These are phyloP conservation scores for Lactifluus subvellereus DNA, from an alignment of 768 basidiomycete genomes.

Conservation along the genomic window DNA sequence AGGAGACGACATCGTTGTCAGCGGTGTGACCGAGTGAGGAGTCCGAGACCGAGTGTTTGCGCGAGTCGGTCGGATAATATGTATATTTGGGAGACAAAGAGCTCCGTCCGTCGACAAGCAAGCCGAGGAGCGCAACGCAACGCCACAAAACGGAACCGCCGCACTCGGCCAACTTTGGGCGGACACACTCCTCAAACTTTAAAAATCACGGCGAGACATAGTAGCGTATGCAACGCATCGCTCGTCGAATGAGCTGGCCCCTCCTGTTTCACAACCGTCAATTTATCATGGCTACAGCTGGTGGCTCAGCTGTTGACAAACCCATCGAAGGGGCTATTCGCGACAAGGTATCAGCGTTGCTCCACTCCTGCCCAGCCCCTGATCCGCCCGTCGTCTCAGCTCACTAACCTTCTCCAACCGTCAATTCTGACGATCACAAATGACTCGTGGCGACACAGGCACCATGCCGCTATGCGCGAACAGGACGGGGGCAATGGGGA, in stretches of 20 bases:
- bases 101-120: background rate
- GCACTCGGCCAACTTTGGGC: background rate
- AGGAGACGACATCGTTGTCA: background rate
- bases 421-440: conserved; percentile 62
- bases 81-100: background rate
- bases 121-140: background rate
- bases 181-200: background rate
- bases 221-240: conserved; percentile 3
- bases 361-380: conserved; percentile 15
- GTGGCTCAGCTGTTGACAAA: conserved; percentile 1
- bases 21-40: background rate
- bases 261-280: conserved; percentile 24
- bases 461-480: conserved; percentile 77
- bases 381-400: conserved; percentile 37
- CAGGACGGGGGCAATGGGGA: conserved; percentile 64
- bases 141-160: background rate
- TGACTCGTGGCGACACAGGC: conserved; percentile 80
- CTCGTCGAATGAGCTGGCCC: conserved; percentile 20
- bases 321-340: conserved; percentile 23
- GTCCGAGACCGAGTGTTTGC: background rate
- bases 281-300: conserved; percentile 22
- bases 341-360: conserved; percentile 20
- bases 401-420: conserved; percentile 57
- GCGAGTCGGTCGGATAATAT: background rate
- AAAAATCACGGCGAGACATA: background rate